These are phyloP conservation scores for Fusarium algeriense DNA, from an alignment of 2,329 filamentous ascomycete genomes.

Conservation along the genomic window DNA sequence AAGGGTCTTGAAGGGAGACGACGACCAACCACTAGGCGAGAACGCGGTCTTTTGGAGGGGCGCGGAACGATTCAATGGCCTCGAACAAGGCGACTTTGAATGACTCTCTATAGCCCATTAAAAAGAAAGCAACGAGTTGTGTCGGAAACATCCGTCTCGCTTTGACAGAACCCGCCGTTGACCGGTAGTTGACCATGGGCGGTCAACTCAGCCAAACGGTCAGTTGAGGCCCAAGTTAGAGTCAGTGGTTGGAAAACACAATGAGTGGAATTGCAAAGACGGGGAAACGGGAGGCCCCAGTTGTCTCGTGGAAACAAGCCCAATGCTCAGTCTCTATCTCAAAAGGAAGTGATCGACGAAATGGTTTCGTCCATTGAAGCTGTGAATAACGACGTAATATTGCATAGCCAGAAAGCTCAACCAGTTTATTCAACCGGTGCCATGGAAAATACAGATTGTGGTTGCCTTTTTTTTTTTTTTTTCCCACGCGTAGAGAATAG, in stretches of 20 bases:
- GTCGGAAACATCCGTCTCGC: conserved; percentile 28
- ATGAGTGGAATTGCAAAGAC: conserved; percentile 19
- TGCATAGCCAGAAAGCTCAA: conserved; percentile 28
- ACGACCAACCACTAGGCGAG: conserved; percentile 7
- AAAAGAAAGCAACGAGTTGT: background rate
- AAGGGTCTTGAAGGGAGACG: conserved; percentile 12
- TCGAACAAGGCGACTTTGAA: conserved; percentile 3
- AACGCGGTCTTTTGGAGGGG: conserved; percentile 2
- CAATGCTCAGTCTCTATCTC: conserved; percentile 19
- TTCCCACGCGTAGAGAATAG: background rate
- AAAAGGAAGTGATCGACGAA: conserved; percentile 42
- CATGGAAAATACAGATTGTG: conserved; percentile 9
- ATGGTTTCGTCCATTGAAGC: conserved; percentile 12
- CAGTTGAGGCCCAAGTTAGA: conserved; percentile 26
- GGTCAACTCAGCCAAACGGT: conserved; percentile 40
- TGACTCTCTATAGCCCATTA: conserved; percentile 13
- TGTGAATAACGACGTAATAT: conserved; percentile 42
- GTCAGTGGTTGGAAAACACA: conserved; percentile 21
- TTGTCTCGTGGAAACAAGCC: conserved; percentile 33
- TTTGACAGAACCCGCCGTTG: conserved; percentile 19
- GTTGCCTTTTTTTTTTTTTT: conserved; percentile 27
- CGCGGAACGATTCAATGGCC: conserved; percentile 13
- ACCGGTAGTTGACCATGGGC: conserved; percentile 9
- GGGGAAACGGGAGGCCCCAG: conserved; percentile 33
- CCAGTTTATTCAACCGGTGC: conserved; percentile 20